phyloP scores from a whole-genome alignment of 129 eudicot genomes.

The Chrysanthemum makinoi region DNA sequence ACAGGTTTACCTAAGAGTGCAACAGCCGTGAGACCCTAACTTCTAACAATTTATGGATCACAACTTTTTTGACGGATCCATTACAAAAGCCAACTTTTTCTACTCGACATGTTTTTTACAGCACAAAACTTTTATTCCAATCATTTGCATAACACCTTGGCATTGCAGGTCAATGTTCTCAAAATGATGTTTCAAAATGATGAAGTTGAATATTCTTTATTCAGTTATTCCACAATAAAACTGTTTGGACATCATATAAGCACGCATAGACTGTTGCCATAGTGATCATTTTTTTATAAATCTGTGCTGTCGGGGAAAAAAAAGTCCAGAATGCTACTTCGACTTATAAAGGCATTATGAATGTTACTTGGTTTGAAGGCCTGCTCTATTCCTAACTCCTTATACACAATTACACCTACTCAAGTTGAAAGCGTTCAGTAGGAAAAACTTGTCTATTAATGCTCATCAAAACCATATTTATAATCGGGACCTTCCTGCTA shows the following conservation, averaged over 20 bases:
- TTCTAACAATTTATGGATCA: too few species aligned
- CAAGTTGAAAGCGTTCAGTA: slow-evolving; percentile 6
- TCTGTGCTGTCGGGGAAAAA: neutral
- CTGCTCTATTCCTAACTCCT: slow-evolving; percentile 1
- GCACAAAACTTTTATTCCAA: too few species aligned
- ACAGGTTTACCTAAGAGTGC: too few species aligned
- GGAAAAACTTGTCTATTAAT: neutral
- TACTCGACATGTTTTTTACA: too few species aligned
- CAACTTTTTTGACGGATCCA: too few species aligned
- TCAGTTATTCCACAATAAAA: neutral
- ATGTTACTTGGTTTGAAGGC: neutral
- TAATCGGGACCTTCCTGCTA: slow-evolving; percentile 15
- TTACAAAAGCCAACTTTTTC: too few species aligned
- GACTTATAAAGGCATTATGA: neutral
- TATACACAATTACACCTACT: slow-evolving; percentile 7
- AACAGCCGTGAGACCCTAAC: too few species aligned
- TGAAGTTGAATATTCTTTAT: neutral
- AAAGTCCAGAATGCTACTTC: neutral
- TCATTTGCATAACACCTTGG: too few species aligned
- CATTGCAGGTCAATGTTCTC: neutral
- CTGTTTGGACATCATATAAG: neutral
- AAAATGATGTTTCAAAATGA: slow-evolving; percentile 3
- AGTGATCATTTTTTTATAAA: neutral
- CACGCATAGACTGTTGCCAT: slow-evolving; percentile 2
- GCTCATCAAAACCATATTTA: slow-evolving; percentile 6